Evolutionary conservation across 139 green algal genomes (phyloP).

Genomic region (Astrephomene gubernaculifera): DNA sequence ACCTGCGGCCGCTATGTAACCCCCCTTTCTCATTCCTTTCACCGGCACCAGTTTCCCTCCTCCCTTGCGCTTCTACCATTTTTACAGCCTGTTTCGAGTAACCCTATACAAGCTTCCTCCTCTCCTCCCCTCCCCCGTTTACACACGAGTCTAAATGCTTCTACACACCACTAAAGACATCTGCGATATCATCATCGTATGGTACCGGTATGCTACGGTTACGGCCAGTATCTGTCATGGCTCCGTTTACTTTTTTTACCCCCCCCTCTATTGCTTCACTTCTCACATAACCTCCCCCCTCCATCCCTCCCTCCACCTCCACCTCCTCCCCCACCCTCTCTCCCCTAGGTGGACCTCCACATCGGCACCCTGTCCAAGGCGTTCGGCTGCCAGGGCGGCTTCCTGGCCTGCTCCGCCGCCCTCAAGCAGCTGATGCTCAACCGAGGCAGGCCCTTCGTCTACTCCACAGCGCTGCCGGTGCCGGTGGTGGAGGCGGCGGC

Average conservation of each 20-base stretch:
- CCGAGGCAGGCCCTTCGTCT: constrained; percentile 78
- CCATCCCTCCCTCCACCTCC: not conserved
- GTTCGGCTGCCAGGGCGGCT: constrained; percentile 87
- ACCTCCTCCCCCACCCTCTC: not conserved
- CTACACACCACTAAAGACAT: not conserved
- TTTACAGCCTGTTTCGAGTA: too few species aligned
- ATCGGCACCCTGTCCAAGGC: constrained; percentile 97
- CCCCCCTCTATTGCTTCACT: too few species aligned
- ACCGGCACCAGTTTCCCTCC: too few species aligned
- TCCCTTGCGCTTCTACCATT: too few species aligned
- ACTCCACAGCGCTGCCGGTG: constrained; percentile 87
- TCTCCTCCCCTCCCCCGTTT: not conserved
- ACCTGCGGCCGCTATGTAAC: too few species aligned
- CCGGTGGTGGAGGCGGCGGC: constrained; percentile 83
- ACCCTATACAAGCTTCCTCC: not conserved
- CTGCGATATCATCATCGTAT: too few species aligned
- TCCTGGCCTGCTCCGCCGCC: constrained; percentile 78
- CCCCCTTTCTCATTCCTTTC: too few species aligned
- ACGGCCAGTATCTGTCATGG: too few species aligned
- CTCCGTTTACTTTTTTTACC: too few species aligned
- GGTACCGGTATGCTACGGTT: too few species aligned
- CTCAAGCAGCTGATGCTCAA: constrained; percentile 77
- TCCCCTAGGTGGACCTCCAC: constrained; percentile 84
- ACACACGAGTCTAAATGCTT: not conserved
- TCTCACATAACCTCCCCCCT: too few species aligned